Percentiles rank a stretch among this genome's conserved stretches.
phyloP scores from a whole-genome alignment of 495 filamentous ascomycete genomes.

The Hypomontagnella submonticulosa region DNA sequence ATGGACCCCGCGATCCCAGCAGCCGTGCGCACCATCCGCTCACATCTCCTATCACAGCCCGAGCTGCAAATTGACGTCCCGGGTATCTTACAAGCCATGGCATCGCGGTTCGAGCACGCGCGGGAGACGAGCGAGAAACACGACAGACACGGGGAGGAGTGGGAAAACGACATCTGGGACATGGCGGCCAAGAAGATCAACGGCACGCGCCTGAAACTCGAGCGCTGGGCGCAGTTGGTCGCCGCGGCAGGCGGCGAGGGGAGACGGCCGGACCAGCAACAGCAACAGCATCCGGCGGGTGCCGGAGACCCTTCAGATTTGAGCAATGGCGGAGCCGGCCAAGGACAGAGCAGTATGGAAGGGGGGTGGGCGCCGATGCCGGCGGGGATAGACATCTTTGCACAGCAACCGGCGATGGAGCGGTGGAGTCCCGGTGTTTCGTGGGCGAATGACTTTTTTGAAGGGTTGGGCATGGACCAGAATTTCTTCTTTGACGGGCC shows the following conservation, averaged over 20 bases:
- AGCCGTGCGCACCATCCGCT: slow-evolving; percentile 40
- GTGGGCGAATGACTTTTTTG: slow-evolving; percentile 40
- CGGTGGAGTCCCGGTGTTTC: slow-evolving; percentile 16
- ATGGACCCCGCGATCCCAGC: slow-evolving; percentile 42
- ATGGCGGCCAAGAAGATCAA: slow-evolving; percentile 45
- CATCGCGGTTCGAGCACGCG: slow-evolving; percentile 45
- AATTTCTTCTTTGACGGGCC: slow-evolving; percentile 38
- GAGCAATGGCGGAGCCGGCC: not conserved
- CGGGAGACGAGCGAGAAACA: slow-evolving; percentile 17
- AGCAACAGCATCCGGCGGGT: not conserved
- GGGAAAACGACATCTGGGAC: slow-evolving; percentile 48
- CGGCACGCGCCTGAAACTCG: slow-evolving; percentile 46
- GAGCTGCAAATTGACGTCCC: slow-evolving; percentile 46
- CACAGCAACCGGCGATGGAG: slow-evolving; percentile 5
- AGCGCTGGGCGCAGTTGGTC: slow-evolving; percentile 47
- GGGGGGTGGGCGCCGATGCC: slow-evolving; percentile 21
- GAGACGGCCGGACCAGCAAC: slow-evolving; percentile 6
- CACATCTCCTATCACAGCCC: slow-evolving; percentile 43
- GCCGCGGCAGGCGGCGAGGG: slow-evolving; percentile 28
- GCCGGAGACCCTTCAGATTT: slow-evolving; percentile 3
- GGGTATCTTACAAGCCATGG: slow-evolving; percentile 43
- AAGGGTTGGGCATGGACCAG: slow-evolving; percentile 35
- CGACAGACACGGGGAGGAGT: not conserved
- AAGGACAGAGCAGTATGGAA: slow-evolving; percentile 10
- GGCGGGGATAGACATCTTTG: slow-evolving; percentile 5